phyloP scores from a whole-genome alignment of 2,329 filamentous ascomycete genomes.

The Ceratocystis cubensis region DNA sequence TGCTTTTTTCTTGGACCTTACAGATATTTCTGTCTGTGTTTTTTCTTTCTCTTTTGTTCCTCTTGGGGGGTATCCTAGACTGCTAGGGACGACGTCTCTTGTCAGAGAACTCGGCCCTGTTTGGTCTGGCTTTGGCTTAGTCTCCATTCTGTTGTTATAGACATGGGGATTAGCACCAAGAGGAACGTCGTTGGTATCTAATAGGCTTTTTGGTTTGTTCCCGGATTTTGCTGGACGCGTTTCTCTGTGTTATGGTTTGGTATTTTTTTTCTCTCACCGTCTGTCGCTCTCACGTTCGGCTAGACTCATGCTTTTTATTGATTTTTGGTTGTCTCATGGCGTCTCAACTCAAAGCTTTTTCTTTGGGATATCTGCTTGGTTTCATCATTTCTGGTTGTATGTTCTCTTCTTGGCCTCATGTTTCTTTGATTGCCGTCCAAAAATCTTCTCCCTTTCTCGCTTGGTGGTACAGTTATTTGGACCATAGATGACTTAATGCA shows the following conservation, averaged over 20 bases:
- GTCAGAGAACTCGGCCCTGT: neutral
- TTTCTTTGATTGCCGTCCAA: neutral
- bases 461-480: constrained; percentile 4
- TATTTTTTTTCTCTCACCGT: neutral
- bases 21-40: constrained; percentile 7
- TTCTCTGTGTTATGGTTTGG: neutral
- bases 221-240: too few species aligned
- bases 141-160: neutral
- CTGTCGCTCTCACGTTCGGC: neutral
- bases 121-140: too few species aligned
- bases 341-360: neutral
- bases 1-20: neutral
- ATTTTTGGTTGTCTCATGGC: neutral
- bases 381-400: neutral
- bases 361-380: neutral
- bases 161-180: neutral
- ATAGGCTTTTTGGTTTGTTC: neutral
- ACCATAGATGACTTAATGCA: constrained; percentile 10
- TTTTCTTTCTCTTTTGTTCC: neutral
- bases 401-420: constrained; percentile 1
- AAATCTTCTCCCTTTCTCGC: neutral
- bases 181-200: constrained; percentile 2
- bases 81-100: neutral
- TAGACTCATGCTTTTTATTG: neutral
- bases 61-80: neutral